phyloP scores from a whole-genome alignment of 1,284 basidiomycete genomes.

The Tilletia indica region DNA sequence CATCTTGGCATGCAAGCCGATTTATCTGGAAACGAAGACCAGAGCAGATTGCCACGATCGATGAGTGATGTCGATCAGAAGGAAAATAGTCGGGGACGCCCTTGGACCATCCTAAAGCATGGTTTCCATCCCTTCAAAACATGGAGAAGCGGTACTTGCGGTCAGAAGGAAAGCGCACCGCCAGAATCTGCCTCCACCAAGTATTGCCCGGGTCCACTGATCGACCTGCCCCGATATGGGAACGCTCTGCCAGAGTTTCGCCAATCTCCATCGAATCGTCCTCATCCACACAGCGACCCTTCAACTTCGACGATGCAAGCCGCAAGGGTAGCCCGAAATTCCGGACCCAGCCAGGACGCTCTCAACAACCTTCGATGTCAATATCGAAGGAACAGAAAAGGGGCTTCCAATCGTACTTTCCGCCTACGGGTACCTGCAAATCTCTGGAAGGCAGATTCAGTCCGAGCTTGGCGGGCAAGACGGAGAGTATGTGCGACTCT shows the following conservation, averaged over 20 bases:
- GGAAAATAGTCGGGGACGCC: neutral
- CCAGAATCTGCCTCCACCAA: too few species aligned
- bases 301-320: too few species aligned
- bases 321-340: too few species aligned
- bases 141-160: neutral
- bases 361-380: too few species aligned
- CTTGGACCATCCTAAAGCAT: neutral
- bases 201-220: too few species aligned
- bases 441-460: neutral
- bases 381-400: too few species aligned
- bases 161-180: neutral
- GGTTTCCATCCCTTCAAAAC: neutral
- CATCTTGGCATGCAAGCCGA: conserved; percentile 14
- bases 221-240: too few species aligned
- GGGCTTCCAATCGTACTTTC: neutral
- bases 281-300: too few species aligned
- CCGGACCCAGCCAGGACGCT: neutral
- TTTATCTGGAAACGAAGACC: neutral
- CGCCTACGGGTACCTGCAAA: neutral
- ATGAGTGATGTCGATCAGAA: neutral
- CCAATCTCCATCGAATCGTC: too few species aligned
- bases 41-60: neutral
- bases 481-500: neutral
- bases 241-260: too few species aligned
- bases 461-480: neutral